These are phyloP conservation scores for Cadophora gregata DNA, from an alignment of 2,329 filamentous ascomycete species.

Conservation along the genomic window DNA sequence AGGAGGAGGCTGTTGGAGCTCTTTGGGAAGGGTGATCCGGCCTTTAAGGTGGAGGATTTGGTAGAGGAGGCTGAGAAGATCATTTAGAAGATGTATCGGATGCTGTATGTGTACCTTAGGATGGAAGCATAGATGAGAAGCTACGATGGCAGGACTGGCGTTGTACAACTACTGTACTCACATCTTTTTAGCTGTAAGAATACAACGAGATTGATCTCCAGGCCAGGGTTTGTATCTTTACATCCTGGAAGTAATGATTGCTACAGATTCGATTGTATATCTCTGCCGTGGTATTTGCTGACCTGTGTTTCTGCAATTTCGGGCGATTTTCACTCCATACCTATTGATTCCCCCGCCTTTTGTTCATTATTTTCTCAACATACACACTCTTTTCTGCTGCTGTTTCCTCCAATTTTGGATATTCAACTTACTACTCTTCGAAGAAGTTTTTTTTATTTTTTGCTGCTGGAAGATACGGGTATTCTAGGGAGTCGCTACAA, in stretches of 20 bases:
- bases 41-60: constrained; percentile 83
- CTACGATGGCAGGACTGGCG: background rate
- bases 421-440: too few relatives aligned
- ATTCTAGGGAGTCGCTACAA: background rate
- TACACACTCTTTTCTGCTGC: too few relatives aligned
- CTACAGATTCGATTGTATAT: background rate
- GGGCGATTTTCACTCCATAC: background rate
- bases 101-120: background rate
- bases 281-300: background rate
- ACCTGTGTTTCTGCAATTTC: background rate
- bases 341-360: too few relatives aligned
- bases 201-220: background rate
- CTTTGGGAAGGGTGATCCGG: constrained; percentile 79
- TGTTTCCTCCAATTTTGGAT: too few relatives aligned
- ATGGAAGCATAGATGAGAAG: background rate
- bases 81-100: constrained; percentile 41
- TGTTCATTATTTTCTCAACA: too few relatives aligned
- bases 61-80: constrained; percentile 89
- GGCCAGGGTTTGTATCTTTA: constrained; percentile 6
- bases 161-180: background rate
- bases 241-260: background rate
- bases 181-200: background rate
- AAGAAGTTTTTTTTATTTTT: too few relatives aligned
- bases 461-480: too few relatives aligned
- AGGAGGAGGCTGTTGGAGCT: constrained; percentile 77